A percentile compares a stretch with the other conserved stretches of the same genome.
These are phyloP conservation scores for Macrolepiota fuliginosa DNA, from an alignment of 768 basidiomycete genomes.

Conservation along the genomic window DNA sequence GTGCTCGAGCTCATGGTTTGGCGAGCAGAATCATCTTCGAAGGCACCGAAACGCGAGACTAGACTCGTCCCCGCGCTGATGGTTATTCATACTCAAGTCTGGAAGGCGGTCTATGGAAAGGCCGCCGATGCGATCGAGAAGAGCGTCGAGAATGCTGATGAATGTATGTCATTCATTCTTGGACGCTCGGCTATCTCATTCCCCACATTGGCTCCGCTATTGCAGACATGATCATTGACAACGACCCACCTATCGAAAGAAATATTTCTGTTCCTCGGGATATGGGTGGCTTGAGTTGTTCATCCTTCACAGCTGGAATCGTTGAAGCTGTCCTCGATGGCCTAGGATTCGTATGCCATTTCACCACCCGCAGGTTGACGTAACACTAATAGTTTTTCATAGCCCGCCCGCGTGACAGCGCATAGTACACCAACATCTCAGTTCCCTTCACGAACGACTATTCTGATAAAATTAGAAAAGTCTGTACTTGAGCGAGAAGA, in stretches of 20 bases:
- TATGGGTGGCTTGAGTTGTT: slow-evolving; percentile 91
- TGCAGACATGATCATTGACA: slow-evolving; percentile 96
- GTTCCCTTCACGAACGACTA: slow-evolving; percentile 85
- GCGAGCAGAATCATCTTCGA: slow-evolving; percentile 73
- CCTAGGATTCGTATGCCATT: slow-evolving; percentile 77
- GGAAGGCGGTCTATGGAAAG: slow-evolving; percentile 91
- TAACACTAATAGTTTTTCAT: slow-evolving; percentile 16
- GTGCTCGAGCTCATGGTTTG: slow-evolving; percentile 85
- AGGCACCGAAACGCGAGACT: slow-evolving; percentile 91
- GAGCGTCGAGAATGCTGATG: slow-evolving; percentile 94
- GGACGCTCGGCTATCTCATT: slow-evolving; percentile 9
- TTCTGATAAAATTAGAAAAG: slow-evolving; percentile 94
- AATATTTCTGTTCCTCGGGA: slow-evolving; percentile 93
- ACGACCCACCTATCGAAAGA: slow-evolving; percentile 89
- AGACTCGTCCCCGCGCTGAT: slow-evolving; percentile 89
- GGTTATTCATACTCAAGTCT: slow-evolving; percentile 93
- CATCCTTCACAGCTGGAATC: slow-evolving; percentile 96
- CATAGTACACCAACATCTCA: slow-evolving; percentile 87
- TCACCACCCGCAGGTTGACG: background rate
- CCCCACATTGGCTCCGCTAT: slow-evolving; percentile 6
- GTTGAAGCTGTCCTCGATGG: slow-evolving; percentile 97
- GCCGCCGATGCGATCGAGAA: slow-evolving; percentile 94
- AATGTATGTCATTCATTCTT: slow-evolving; percentile 55
- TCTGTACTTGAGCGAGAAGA: slow-evolving; percentile 93
- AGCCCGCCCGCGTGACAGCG: slow-evolving; percentile 97